Base-by-base conservation (phyloP, 495 filamentous ascomycete genomes). In the Hyphodiscus hymeniophilus region DNA sequence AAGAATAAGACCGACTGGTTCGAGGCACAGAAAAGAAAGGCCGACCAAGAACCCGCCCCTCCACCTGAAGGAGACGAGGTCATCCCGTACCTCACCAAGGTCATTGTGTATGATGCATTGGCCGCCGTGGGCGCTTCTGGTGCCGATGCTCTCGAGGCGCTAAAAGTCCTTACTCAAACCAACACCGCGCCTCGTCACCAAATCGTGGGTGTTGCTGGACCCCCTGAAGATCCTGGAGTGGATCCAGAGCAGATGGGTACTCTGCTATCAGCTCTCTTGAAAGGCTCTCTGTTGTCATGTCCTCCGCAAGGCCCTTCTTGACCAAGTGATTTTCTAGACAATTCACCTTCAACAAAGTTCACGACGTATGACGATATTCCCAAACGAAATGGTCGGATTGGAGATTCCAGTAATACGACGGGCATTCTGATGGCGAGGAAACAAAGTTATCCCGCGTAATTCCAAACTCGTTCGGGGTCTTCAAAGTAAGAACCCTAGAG, bases 51-150 rank as follows among this genome's bases (percentile, higher is more conserved):
- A 28, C n/a, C n/a, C n/a, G 52, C 56, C 15, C 42, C 43, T 6
- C 43, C 22, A 16, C 57, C 51, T 10, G n/a, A 38, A 13, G 53
- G 42, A 5, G 39, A 54, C 2, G 44, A 48, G 11, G 33, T 60
- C n/a, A 20, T 54, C 6, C 46, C 47, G 2, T 56, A 36, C 18
- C 46, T 57, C 18, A 49, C 30, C 7, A 45, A 45, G 18, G 34
- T 60, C 20, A 33, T 51, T 3, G 54, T 48, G 3, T 60, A 60
- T 32, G 57, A 60, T 22, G 54, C 51, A 2, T 40, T 56, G 2
- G 57, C 57, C 5, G 57, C 57, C 5, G 17, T 60, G 18, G 57
- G 54, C 2, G 28, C 54, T 8, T 38, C 42, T 12, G 50, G 54
- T 8, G 38, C 54, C 11, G 57, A 56, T 33, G 44, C 54, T 34